Conservation (phyloP, 352 stramenopile genomes). For the Phytophthora quininea region DNA sequence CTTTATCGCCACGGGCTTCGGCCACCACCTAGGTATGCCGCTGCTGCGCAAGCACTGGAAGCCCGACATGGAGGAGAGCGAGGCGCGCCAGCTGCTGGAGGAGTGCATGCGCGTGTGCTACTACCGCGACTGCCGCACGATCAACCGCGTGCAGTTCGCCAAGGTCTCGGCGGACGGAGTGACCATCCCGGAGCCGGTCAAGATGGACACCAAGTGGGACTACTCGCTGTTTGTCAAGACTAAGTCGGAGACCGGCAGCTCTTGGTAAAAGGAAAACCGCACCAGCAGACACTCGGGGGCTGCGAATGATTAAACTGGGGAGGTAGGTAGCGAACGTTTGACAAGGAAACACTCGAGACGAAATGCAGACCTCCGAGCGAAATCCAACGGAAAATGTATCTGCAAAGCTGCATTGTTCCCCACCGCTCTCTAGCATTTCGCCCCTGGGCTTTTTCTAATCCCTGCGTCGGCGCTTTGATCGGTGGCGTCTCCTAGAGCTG, state of each 20-base stretch:
- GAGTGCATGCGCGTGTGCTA: constrained; percentile 98
- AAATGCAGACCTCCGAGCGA: neutral
- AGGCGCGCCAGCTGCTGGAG: constrained; percentile 95
- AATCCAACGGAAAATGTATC: too few relatives aligned
- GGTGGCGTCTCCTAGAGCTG: constrained; percentile 29
- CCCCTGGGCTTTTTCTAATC: constrained; percentile 31
- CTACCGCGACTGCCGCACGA: constrained; percentile 98
- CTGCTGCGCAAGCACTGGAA: constrained; percentile 96
- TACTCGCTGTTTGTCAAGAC: constrained; percentile 86
- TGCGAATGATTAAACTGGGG: neutral
- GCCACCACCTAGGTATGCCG: constrained; percentile 96
- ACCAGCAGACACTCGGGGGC: neutral
- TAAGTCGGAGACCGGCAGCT: constrained; percentile 90
- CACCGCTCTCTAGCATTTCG: neutral
- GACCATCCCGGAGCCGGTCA: constrained; percentile 93
- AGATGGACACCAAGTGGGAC: constrained; percentile 96
- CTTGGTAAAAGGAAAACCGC: constrained; percentile 65
- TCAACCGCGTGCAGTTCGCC: constrained; percentile 98
- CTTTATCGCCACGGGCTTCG: constrained; percentile 97
- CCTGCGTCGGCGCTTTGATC: constrained; percentile 48
- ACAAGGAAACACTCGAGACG: neutral
- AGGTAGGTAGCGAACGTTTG: constrained; percentile 1
- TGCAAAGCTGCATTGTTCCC: too few relatives aligned
- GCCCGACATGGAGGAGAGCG: constrained; percentile 92
- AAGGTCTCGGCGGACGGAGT: constrained; percentile 92